phyloP scores from a whole-genome alignment of 78 protist genomes.

The Planoprotostelium fungivorum region DNA sequence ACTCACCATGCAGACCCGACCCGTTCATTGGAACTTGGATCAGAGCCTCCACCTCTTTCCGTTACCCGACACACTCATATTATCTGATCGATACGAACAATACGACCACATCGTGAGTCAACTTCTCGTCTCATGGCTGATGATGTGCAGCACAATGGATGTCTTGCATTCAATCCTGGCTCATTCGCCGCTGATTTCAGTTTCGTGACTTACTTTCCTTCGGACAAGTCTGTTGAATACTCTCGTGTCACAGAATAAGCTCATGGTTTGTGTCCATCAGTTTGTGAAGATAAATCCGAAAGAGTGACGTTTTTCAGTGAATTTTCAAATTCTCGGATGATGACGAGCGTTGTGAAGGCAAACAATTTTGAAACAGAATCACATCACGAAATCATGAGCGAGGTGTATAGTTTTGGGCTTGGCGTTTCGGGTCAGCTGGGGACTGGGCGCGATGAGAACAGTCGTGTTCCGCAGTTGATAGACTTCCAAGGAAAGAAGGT shows the following conservation, averaged over 20 bases:
- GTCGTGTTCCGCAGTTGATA: neutral
- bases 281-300: too few relatives aligned
- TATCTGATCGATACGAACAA: neutral
- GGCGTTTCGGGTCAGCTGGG: neutral
- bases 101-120: neutral
- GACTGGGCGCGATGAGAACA: neutral
- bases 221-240: neutral
- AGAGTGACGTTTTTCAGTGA: too few relatives aligned
- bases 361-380: too few relatives aligned
- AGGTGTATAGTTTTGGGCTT: neutral
- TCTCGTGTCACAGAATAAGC: neutral
- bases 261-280: too few relatives aligned
- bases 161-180: neutral
- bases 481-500: neutral
- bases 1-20: conserved; percentile 22
- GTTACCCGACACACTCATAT: conserved; percentile 6
- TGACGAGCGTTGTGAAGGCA: too few relatives aligned
- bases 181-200: neutral
- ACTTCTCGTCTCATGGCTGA: neutral
- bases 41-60: conserved; percentile 31
- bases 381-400: too few relatives aligned
- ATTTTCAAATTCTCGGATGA: too few relatives aligned
- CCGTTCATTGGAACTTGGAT: conserved; percentile 31
- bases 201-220: neutral
- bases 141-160: neutral